Conservation (phyloP, 2,329 filamentous ascomycete species). For the Ceratocystis diversiconidia region DNA sequence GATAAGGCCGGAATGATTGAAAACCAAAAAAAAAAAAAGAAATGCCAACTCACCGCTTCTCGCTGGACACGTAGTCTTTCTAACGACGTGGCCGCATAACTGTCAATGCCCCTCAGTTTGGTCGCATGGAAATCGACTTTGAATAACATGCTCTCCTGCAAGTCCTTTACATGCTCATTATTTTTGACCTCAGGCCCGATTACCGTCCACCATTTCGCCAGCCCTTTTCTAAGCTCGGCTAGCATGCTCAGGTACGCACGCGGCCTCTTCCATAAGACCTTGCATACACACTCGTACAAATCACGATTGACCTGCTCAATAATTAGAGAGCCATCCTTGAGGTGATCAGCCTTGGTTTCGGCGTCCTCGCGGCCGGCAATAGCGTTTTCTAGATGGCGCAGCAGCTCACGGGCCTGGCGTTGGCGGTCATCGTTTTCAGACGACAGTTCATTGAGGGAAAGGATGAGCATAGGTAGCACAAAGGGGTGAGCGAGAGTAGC, state of each 20-base stretch:
- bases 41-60: slow-evolving; percentile 35
- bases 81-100: slow-evolving; percentile 48
- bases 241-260: slow-evolving; percentile 44
- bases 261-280: slow-evolving; percentile 48
- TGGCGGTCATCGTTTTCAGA: slow-evolving; percentile 45
- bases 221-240: slow-evolving; percentile 34
- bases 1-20: neutral
- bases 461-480: slow-evolving; percentile 43
- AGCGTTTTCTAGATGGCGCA: slow-evolving; percentile 45
- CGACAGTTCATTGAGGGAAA: slow-evolving; percentile 44
- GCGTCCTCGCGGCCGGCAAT: slow-evolving; percentile 48
- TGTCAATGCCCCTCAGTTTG: slow-evolving; percentile 47
- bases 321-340: slow-evolving; percentile 37
- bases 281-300: slow-evolving; percentile 48
- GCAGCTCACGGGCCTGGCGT: slow-evolving; percentile 47
- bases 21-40: neutral
- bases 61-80: slow-evolving; percentile 47
- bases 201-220: slow-evolving; percentile 31
- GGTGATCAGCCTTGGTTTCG: slow-evolving; percentile 39
- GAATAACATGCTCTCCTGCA: slow-evolving; percentile 39
- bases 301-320: slow-evolving; percentile 47
- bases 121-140: slow-evolving; percentile 45
- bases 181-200: slow-evolving; percentile 20
- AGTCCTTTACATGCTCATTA: slow-evolving; percentile 15
- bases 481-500: slow-evolving; percentile 41